These are phyloP conservation scores for Amaranthus cruentus DNA, from an alignment of 148 eudicot species.

Conservation along the genomic window DNA sequence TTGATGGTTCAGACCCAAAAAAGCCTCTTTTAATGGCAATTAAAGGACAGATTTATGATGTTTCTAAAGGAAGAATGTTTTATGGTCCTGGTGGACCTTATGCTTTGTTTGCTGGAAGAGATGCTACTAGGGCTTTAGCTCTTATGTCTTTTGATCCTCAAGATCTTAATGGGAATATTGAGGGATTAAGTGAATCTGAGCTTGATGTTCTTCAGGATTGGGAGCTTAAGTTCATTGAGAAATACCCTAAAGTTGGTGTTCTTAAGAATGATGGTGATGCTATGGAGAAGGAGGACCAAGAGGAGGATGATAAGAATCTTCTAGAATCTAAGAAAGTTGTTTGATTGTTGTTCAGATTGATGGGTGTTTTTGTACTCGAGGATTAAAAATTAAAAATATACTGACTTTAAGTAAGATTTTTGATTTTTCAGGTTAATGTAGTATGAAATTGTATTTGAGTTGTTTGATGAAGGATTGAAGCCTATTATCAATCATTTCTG, in stretches of 20 bases:
- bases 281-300: not conserved
- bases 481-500: not conserved
- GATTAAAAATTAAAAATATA: no score
- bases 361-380: no score
- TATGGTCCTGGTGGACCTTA: slow-evolving; percentile 95
- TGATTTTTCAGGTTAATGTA: not conserved
- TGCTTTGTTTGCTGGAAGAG: slow-evolving; percentile 78
- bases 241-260: slow-evolving; percentile 80
- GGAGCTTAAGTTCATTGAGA: slow-evolving; percentile 86
- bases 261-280: slow-evolving; percentile 27
- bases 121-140: slow-evolving; percentile 87
- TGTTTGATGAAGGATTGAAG: not conserved
- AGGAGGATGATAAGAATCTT: not conserved
- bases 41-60: slow-evolving; percentile 77
- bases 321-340: slow-evolving; percentile 19
- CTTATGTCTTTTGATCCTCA: slow-evolving; percentile 80
- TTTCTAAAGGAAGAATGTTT: slow-evolving; percentile 69
- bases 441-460: not conserved
- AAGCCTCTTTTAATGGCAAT: slow-evolving; percentile 87
- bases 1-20: slow-evolving; percentile 62
- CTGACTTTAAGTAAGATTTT: no score
- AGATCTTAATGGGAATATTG: slow-evolving; percentile 65
- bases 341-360: not conserved
- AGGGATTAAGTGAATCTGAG: slow-evolving; percentile 64
- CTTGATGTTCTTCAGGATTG: slow-evolving; percentile 80